phyloP scores from a whole-genome alignment of 805 yeast species.

The Hanseniaspora jakobsenii region DNA sequence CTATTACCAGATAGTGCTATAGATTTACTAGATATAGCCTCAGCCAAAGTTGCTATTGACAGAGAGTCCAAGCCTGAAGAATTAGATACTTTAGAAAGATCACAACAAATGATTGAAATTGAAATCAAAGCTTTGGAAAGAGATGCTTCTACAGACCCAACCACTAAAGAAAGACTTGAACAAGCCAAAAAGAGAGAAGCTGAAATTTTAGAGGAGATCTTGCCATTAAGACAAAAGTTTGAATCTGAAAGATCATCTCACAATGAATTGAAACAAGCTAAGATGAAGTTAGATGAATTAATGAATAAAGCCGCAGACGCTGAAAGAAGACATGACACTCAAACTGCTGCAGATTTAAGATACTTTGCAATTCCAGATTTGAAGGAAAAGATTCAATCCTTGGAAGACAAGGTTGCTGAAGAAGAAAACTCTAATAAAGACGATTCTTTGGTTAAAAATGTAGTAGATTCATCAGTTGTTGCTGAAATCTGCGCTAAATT shows the following conservation, averaged over 20 bases:
- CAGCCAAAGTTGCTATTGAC: slow-evolving; percentile 95
- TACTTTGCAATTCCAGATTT: slow-evolving; percentile 96
- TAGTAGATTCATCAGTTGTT: slow-evolving; percentile 81
- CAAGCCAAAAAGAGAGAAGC: slow-evolving; percentile 71
- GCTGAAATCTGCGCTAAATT: slow-evolving; percentile 95
- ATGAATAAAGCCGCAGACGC: slow-evolving; percentile 91
- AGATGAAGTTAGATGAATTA: slow-evolving; percentile 82
- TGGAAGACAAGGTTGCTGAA: slow-evolving; percentile 68
- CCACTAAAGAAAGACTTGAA: slow-evolving; percentile 75
- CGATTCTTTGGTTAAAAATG: slow-evolving; percentile 67
- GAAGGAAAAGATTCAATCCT: slow-evolving; percentile 55
- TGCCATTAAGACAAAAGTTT: slow-evolving; percentile 76
- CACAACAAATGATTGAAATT: slow-evolving; percentile 79
- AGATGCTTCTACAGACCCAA: slow-evolving; percentile 71
- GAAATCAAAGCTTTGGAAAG: slow-evolving; percentile 95
- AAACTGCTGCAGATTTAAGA: slow-evolving; percentile 87
- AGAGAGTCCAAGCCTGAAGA: slow-evolving; percentile 97
- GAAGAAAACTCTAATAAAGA: slow-evolving; percentile 52
- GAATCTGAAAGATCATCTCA: slow-evolving; percentile 81
- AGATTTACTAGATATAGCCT: slow-evolving; percentile 88
- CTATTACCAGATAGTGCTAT: slow-evolving; percentile 95
- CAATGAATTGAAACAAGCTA: slow-evolving; percentile 77
- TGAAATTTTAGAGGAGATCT: slow-evolving; percentile 69
- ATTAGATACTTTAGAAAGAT: slow-evolving; percentile 84
- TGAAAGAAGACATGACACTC: slow-evolving; percentile 91